These are phyloP conservation scores for Ceratocystis smalleyi DNA, from an alignment of 2,329 filamentous ascomycete genomes.

Conservation along the genomic window DNA sequence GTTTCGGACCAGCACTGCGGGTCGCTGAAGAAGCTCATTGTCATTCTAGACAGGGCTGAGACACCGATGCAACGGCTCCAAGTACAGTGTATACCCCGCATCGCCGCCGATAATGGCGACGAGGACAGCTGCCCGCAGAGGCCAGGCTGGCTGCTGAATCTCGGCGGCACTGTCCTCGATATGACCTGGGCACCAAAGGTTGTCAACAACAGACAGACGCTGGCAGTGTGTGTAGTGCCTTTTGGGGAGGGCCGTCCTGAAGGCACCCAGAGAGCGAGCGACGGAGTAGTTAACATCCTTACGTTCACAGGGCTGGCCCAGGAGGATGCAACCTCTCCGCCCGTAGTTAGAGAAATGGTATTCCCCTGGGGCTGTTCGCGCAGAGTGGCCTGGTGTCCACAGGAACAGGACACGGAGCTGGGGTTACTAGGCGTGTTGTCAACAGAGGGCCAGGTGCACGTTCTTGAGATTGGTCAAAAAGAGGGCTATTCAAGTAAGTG, in stretches of 20 bases:
- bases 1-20: slow-evolving; percentile 16
- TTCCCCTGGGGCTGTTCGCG: slow-evolving; percentile 36
- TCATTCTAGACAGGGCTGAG: slow-evolving; percentile 22
- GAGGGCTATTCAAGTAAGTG: slow-evolving; percentile 19
- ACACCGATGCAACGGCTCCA: slow-evolving; percentile 21
- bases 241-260: slow-evolving; percentile 33
- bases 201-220: slow-evolving; percentile 27
- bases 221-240: slow-evolving; percentile 38
- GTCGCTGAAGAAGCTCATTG: slow-evolving; percentile 24
- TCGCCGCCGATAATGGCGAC: slow-evolving; percentile 16
- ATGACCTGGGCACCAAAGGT: slow-evolving; percentile 37
- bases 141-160: slow-evolving; percentile 39
- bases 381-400: slow-evolving; percentile 39
- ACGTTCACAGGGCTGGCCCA: slow-evolving; percentile 27
- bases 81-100: slow-evolving; percentile 14
- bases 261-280: slow-evolving; percentile 26
- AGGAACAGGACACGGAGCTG: slow-evolving; percentile 24
- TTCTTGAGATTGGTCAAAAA: slow-evolving; percentile 29
- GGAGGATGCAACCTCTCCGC: slow-evolving; percentile 23
- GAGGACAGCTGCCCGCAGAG: slow-evolving; percentile 18
- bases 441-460: slow-evolving; percentile 34
- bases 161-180: slow-evolving; percentile 36
- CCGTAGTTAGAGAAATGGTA: slow-evolving; percentile 31
- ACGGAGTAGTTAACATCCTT: slow-evolving; percentile 39
- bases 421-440: slow-evolving; percentile 36